A percentile compares a stretch with the other conserved stretches of the same genome.
phyloP scores from a whole-genome alignment of 768 basidiomycete genomes.

The Rhizopogon vesiculosus region DNA sequence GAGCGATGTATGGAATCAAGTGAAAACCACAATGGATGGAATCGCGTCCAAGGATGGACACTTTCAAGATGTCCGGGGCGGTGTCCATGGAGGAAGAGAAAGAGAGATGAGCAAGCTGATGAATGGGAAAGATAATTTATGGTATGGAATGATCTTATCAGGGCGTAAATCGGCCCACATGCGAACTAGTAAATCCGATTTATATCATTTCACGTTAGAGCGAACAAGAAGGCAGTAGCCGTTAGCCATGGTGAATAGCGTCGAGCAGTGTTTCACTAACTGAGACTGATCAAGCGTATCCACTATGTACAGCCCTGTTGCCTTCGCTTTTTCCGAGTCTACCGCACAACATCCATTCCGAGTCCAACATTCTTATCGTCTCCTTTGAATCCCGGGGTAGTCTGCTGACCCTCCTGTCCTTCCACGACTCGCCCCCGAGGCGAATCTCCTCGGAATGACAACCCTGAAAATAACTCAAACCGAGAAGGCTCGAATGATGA shows the following conservation, averaged over 20 bases:
- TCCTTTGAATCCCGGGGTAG: no score
- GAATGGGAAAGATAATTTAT: neutral
- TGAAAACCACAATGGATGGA: conserved; percentile 94
- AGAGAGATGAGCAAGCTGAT: neutral
- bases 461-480: no score
- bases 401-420: no score
- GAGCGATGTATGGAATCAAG: conserved; percentile 79
- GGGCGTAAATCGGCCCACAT: neutral
- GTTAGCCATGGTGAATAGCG: neutral
- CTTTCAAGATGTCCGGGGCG: conserved; percentile 61
- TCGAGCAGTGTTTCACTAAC: neutral
- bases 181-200: neutral
- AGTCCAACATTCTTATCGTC: no score
- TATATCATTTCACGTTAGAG: neutral
- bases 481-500: no score
- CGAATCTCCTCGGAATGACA: no score
- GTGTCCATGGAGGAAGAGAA: conserved; percentile 7
- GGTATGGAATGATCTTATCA: neutral
- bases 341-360: no score
- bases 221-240: neutral
- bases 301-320: no score
- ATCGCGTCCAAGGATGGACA: conserved; percentile 80
- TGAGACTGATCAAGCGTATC: no score
- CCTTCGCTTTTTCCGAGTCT: no score
- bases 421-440: no score